Evolutionary conservation across 495 filamentous ascomycete genomes (phyloP).

Genomic region (Margaritispora aquatica): DNA sequence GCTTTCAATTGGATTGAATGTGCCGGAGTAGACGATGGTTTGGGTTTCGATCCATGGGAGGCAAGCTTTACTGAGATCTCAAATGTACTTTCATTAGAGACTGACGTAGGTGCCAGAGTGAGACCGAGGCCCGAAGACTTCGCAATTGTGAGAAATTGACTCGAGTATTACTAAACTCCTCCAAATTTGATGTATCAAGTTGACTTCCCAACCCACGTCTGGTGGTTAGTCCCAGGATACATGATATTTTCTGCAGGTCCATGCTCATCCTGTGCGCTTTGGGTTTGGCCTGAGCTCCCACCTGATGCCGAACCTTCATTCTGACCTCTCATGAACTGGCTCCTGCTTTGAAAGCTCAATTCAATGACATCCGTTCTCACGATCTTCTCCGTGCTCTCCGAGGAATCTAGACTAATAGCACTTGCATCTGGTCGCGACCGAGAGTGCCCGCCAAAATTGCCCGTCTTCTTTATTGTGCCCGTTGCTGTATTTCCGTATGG

Average conservation of each 20-base stretch:
- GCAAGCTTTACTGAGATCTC: too few species aligned
- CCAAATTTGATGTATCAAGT: not conserved
- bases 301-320: not conserved
- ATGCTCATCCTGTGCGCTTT: not conserved
- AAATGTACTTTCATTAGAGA: too few species aligned
- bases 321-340: not conserved
- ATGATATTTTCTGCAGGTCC: not conserved
- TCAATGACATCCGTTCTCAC: slow-evolving; percentile 3
- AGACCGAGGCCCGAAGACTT: too few species aligned
- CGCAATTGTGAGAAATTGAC: too few species aligned
- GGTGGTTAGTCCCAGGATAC: not conserved
- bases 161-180: too few species aligned
- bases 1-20: too few species aligned
- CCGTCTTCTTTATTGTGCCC: not conserved
- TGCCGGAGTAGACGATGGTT: too few species aligned
- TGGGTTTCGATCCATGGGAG: too few species aligned
- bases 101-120: too few species aligned
- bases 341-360: slow-evolving; percentile 3
- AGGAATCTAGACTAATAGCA: not conserved
- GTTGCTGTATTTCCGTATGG: not conserved
- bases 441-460: not conserved
- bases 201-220: not conserved
- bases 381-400: slow-evolving; percentile 1
- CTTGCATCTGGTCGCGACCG: not conserved
- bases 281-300: not conserved